Base-by-base conservation (phyloP, 75 land plant species). In the Picea glauca region DNA sequence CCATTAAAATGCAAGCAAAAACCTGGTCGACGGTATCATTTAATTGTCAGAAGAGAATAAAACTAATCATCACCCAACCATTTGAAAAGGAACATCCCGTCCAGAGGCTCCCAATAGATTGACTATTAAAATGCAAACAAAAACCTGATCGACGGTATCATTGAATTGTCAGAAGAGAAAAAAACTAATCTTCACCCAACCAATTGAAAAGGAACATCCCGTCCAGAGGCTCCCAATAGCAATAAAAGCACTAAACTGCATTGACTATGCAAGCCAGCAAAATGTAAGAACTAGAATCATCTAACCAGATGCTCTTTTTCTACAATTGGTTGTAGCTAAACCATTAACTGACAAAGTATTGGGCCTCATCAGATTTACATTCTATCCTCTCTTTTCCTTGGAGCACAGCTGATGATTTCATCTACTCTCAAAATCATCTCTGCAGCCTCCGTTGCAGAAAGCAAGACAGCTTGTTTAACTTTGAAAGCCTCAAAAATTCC, bases 361-460 rank as follows among this genome's bases (percentile, higher is more conserved):
- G 33, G n/a, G 50, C 31, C 75, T 66, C 2, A 0, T 2, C 5
- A 66, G 33, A 11, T 17, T 84, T 84, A 96, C 99, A 96, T 92
- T 77, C 97, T 87, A 62, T 96, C 94, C 78, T 96, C 99, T 76
- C 99, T 88, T 73, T 80, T 85, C 68, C 99, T 67, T 1, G 99
- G 99, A 2, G 99, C 99, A 84, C 99, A 96, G n/a, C 88, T 92
- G 70, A 96, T 96, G 60, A 96, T 92, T 79, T 96, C 95, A 76
- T 94, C 98, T 57, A 96, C 99, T 76, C 99, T 91, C 66, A 94
- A 85, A 46, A 96, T 96, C 99, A 96, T 96, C 84, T 96, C 99
- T 66, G 98, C 92, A 72, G 99, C 99, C 80, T 96, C 99, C 18
- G 98, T 96, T 26, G 99, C 99, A 17, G 99, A 96, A 4, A 96